Base-by-base conservation (phyloP, 148 eudicot genomes). In the Chenopodium album region DNA sequence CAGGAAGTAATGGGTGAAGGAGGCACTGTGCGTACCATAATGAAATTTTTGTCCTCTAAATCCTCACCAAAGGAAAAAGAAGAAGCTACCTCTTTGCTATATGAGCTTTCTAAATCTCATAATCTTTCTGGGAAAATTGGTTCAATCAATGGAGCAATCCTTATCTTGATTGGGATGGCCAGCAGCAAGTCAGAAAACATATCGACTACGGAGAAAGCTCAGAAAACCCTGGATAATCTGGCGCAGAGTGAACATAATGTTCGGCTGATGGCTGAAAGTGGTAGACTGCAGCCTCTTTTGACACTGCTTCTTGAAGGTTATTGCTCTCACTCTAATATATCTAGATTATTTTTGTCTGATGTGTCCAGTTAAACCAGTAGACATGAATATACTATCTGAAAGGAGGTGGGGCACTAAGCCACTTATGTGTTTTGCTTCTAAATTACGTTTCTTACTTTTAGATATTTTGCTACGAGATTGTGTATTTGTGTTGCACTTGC, bases 1-100 rank as follows among this genome's bases (percentile, higher is more conserved):
- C 87, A 94, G 98, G 98, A 92, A 84, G 86, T 94, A 80, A 81
- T 91, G 85, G 97, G 94, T 65, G 97, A 92, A 86, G 97, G 97
- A 66, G 90, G 84, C 85, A 90, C 91, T 47, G 93, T 92, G 5
- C 91, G 97, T 50, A 94, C 90, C 47, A 83, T 90, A 64, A 98
- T 90, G 19, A 92, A 94, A 79, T 88, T 94, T 84, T 84, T 91
- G 85, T 85, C 91, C 31, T 73, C 78, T 59, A 91, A 92, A 83
- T 89, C 97, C 71, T 87, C 83, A 67, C 94, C 92, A 86, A 90
- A 91, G 82, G 97, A 91, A 62, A 72, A 46, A 10, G 75, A n/a
- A 81, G 94, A 90, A 87, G 97, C 95, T 73, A 86, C 87, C 68
- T 87, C 87, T 73, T 86, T 96, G 90, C 89, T 96, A n/a, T 87